These are phyloP conservation scores for Populus deltoides DNA, from an alignment of 345 rosid genomes.

Conservation along the genomic window DNA sequence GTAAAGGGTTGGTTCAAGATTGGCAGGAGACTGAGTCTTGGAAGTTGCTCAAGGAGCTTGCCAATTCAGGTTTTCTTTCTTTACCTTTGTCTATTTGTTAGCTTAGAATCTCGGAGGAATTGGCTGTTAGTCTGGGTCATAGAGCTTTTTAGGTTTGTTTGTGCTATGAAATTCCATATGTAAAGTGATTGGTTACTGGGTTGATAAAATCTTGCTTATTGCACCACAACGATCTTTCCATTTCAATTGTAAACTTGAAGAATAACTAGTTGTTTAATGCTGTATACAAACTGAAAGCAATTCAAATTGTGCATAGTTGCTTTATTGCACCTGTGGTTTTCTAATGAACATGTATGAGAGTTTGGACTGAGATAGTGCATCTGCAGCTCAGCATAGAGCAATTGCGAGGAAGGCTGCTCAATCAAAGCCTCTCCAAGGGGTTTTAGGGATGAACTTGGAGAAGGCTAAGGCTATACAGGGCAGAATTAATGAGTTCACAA, in stretches of 20 bases:
- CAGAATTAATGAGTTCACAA: slow-evolving; percentile 71
- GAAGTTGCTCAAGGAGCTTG: slow-evolving; percentile 92
- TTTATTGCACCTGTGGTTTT: slow-evolving; percentile 2
- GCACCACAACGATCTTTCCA: not conserved
- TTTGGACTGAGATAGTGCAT: slow-evolving; percentile 28
- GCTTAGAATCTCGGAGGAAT: not conserved
- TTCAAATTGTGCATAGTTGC: not conserved
- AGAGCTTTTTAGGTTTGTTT: no score
- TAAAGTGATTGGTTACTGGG: no score
- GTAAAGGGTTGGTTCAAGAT: slow-evolving; percentile 43
- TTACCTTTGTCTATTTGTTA: not conserved
- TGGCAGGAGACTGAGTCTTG: slow-evolving; percentile 78
- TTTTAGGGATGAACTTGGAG: slow-evolving; percentile 70
- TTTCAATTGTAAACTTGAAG: not conserved
- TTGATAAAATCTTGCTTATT: not conserved
- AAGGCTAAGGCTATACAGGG: slow-evolving; percentile 69
- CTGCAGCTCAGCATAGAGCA: slow-evolving; percentile 86
- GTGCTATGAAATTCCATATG: no score
- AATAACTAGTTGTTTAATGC: not conserved
- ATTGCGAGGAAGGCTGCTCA: slow-evolving; percentile 66
- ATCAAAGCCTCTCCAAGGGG: slow-evolving; percentile 71
- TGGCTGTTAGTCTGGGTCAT: not conserved
- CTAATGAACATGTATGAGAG: not conserved
- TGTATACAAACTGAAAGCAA: not conserved
- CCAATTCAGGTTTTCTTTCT: slow-evolving; percentile 59